These are phyloP conservation scores for Calonectria multiphialidica DNA, from an alignment of 2,329 filamentous ascomycete genomes.

Conservation along the genomic window DNA sequence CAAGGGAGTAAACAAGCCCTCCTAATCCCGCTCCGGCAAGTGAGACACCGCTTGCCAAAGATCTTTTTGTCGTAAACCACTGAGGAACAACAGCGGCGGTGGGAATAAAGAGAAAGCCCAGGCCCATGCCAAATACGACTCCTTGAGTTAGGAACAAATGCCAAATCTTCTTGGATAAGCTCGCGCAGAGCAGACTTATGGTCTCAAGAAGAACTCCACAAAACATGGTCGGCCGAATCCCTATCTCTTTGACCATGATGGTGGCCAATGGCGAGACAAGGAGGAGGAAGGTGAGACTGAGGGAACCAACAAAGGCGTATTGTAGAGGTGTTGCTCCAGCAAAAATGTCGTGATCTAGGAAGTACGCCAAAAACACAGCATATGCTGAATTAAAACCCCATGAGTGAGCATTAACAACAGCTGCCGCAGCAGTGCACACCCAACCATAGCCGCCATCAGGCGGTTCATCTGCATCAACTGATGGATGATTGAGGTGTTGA, in stretches of 20 bases:
- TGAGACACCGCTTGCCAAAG: conserved; percentile 77
- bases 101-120: conserved; percentile 81
- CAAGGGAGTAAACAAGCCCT: conserved; percentile 76
- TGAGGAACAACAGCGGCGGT: conserved; percentile 77
- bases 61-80: conserved; percentile 78
- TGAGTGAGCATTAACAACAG: conserved; percentile 75
- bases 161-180: conserved; percentile 77
- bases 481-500: no score
- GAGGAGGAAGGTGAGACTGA: conserved; percentile 62
- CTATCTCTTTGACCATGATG: conserved; percentile 66
- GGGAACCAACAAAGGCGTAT: conserved; percentile 78
- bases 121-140: conserved; percentile 79
- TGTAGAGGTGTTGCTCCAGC: conserved; percentile 72
- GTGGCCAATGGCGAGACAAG: conserved; percentile 78
- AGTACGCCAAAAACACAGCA: conserved; percentile 68
- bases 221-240: conserved; percentile 73
- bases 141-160: conserved; percentile 83
- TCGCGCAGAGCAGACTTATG: conserved; percentile 75
- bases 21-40: conserved; percentile 79
- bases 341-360: conserved; percentile 69
- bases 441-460: conserved; percentile 72
- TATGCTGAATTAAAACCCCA: conserved; percentile 76
- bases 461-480: no score
- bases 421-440: conserved; percentile 53
- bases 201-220: conserved; percentile 75